These are phyloP conservation scores for Penicillium sp. DNA, from an alignment of 2,329 filamentous ascomycete species.

Conservation along the genomic window DNA sequence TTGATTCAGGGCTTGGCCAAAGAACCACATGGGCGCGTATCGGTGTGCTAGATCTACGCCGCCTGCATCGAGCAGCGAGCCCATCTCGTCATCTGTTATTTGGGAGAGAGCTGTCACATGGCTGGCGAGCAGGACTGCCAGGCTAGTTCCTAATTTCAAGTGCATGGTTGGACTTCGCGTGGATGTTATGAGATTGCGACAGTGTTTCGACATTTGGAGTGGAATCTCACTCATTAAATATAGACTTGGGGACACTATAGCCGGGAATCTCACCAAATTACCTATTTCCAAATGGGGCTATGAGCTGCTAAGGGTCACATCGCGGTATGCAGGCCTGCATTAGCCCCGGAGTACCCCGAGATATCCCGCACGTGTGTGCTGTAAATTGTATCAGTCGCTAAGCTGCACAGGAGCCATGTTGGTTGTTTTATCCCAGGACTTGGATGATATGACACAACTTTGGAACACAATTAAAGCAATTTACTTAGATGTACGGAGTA, in stretches of 20 bases:
- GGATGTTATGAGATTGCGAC: neutral
- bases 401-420: too few relatives aligned
- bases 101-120: slow-evolving; percentile 25
- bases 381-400: neutral
- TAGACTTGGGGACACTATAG: neutral
- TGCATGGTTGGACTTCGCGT: slow-evolving; percentile 1
- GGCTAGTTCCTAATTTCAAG: slow-evolving; percentile 2
- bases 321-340: slow-evolving; percentile 3
- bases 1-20: slow-evolving; percentile 29
- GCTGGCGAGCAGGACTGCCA: slow-evolving; percentile 16
- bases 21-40: slow-evolving; percentile 37
- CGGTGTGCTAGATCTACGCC: slow-evolving; percentile 28
- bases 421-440: neutral
- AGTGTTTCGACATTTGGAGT: neutral
- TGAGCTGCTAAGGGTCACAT: slow-evolving; percentile 20
- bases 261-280: neutral
- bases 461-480: neutral
- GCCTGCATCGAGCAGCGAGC: slow-evolving; percentile 44
- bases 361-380: neutral
- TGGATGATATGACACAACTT: neutral
- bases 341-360: slow-evolving; percentile 1
- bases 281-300: slow-evolving; percentile 12
- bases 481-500: neutral
- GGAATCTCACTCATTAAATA: neutral
- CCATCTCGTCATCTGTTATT: slow-evolving; percentile 35